phyloP scores from a whole-genome alignment of 2,329 filamentous ascomycete genomes.

The Microdochium bolleyi region DNA sequence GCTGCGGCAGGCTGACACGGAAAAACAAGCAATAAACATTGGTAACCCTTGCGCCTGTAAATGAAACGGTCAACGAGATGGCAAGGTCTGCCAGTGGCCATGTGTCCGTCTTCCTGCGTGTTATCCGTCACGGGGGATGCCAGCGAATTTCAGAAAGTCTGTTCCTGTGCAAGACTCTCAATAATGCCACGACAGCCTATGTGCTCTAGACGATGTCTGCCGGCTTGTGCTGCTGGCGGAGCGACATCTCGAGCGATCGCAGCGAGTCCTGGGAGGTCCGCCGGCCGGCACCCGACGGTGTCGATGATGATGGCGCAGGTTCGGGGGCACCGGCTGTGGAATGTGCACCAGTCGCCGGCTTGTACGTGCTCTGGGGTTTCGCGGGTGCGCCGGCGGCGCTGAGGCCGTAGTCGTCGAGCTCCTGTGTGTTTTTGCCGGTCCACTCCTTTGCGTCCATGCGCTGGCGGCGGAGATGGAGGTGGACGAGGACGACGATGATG shows the following conservation, averaged over 20 bases:
- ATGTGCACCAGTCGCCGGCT: background rate
- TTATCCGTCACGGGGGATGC: no score
- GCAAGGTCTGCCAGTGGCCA: background rate
- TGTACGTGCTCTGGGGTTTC: background rate
- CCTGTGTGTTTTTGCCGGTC: background rate
- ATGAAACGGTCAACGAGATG: background rate
- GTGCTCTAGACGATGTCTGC: background rate
- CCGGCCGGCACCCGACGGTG: background rate
- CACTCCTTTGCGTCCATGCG: background rate
- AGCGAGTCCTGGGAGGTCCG: background rate
- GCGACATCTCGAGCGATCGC: background rate
- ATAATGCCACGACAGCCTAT: background rate
- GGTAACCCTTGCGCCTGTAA: background rate
- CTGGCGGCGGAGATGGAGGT: slow-evolving; percentile 1
- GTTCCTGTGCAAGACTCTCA: no score
- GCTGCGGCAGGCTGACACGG: no score
- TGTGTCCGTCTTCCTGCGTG: background rate
- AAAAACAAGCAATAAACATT: background rate
- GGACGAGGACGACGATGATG: background rate
- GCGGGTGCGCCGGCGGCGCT: background rate
- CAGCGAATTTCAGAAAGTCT: no score
- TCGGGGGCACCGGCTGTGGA: background rate
- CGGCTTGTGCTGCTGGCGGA: background rate
- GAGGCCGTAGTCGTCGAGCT: slow-evolving; percentile 1
- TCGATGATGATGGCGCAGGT: background rate